Conservation (phyloP, 306 rosid species). For the Albizia julibrissin region DNA sequence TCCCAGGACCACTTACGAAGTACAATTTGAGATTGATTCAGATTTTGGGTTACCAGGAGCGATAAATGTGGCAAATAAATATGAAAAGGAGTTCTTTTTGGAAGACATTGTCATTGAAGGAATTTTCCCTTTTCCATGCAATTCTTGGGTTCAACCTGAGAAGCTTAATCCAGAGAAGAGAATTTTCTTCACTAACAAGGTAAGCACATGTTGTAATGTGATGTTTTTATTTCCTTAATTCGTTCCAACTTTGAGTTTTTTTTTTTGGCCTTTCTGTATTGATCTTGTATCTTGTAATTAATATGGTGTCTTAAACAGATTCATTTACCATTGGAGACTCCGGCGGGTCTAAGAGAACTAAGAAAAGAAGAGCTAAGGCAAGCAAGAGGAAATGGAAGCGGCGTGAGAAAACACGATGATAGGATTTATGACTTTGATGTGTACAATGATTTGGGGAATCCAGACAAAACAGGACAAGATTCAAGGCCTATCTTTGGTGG, state of each 20-base stretch:
- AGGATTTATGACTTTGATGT: slow-evolving; percentile 50
- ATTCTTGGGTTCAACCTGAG: slow-evolving; percentile 4
- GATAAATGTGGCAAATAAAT: slow-evolving; percentile 34
- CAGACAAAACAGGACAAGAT: slow-evolving; percentile 14
- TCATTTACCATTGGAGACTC: slow-evolving; percentile 39
- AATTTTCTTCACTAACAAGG: slow-evolving; percentile 37
- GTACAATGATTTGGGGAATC: slow-evolving; percentile 46
- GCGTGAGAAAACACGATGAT: slow-evolving; percentile 20
- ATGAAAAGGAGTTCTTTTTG: slow-evolving; percentile 40
- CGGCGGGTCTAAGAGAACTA: slow-evolving; percentile 37
- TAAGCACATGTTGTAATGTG: not conserved
- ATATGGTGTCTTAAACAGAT: slow-evolving; percentile 19
- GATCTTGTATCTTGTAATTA: not conserved
- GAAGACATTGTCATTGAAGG: slow-evolving; percentile 27
- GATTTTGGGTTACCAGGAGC: slow-evolving; percentile 51
- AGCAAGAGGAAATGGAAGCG: slow-evolving; percentile 43
- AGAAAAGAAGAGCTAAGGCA: slow-evolving; percentile 40
- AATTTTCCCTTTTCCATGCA: not conserved
- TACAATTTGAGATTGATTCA: slow-evolving; percentile 30
- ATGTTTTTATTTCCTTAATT: no score
- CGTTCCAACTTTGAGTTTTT: no score
- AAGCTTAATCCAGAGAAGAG: slow-evolving; percentile 19
- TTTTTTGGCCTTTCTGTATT: no score
- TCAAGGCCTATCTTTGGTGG: slow-evolving; percentile 37
- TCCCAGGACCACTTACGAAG: not conserved